Conservation (phyloP, 129 eudicot species). For the Lonicera japonica region DNA sequence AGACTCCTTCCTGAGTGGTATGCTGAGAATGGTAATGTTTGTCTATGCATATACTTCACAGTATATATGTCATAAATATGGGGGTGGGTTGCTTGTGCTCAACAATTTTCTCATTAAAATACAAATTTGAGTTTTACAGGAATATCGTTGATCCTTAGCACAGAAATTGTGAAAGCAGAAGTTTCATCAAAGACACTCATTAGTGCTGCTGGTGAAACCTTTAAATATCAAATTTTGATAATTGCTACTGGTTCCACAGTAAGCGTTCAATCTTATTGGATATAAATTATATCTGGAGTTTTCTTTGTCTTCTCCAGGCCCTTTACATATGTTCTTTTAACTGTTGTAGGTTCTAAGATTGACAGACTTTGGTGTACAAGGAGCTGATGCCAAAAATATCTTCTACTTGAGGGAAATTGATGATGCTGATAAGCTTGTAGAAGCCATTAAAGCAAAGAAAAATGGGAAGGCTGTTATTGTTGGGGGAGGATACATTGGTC, state of each 20-base stretch:
- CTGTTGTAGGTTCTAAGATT: conserved; percentile 64
- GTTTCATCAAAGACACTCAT: conserved; percentile 74
- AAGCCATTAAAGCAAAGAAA: conserved; percentile 84
- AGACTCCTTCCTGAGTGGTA: conserved; percentile 93
- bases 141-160: conserved; percentile 64
- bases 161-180: conserved; percentile 89
- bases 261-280: conserved; percentile 16
- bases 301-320: background rate
- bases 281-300: background rate
- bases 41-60: background rate
- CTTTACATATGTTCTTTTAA: conserved; percentile 2
- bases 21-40: conserved; percentile 62
- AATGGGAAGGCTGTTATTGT: conserved; percentile 88
- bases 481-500: conserved; percentile 99
- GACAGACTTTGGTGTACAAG: conserved; percentile 86
- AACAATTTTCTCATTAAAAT: background rate
- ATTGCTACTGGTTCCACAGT: conserved; percentile 94
- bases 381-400: conserved; percentile 93
- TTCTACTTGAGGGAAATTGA: conserved; percentile 85
- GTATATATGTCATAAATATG: background rate
- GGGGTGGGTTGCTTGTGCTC: too few species aligned
- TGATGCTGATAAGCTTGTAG: conserved; percentile 91
- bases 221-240: conserved; percentile 50
- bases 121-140: conserved; percentile 44
- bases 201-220: conserved; percentile 78